Conservation (phyloP, 2,329 filamentous ascomycete genomes). For the Endoconidiophora laricicola region DNA sequence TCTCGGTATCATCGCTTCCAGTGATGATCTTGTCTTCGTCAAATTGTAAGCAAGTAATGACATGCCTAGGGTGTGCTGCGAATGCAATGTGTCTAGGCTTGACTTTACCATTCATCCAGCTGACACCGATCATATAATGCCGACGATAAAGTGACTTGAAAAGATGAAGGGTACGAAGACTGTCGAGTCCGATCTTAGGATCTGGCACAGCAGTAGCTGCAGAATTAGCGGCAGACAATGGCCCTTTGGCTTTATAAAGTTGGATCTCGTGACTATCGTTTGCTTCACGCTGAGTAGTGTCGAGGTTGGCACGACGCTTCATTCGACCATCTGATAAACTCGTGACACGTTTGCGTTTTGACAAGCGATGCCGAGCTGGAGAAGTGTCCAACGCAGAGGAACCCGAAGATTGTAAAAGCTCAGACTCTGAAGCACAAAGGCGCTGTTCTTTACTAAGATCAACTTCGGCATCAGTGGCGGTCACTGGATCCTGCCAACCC, state of each 20-base stretch:
- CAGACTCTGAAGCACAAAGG: conserved; percentile 36
- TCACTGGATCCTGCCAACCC: conserved; percentile 88
- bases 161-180: conserved; percentile 69
- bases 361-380: conserved; percentile 13
- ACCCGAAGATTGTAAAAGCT: conserved; percentile 20
- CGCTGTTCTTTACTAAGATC: conserved; percentile 51
- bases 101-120: conserved; percentile 76
- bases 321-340: conserved; percentile 26
- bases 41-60: conserved; percentile 95
- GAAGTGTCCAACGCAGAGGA: conserved; percentile 1
- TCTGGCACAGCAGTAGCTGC: conserved; percentile 71
- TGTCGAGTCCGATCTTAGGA: conserved; percentile 61
- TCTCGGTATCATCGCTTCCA: conserved; percentile 91
- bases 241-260: conserved; percentile 53
- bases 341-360: conserved; percentile 34
- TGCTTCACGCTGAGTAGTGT: conserved; percentile 17
- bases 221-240: conserved; percentile 69
- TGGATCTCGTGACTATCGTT: too few relatives aligned
- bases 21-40: conserved; percentile 97
- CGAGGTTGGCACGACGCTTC: conserved; percentile 32
- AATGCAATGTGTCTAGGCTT: conserved; percentile 81
- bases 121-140: conserved; percentile 75
- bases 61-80: conserved; percentile 86
- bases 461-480: conserved; percentile 57
- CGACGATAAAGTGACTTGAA: conserved; percentile 94